Conservation (phyloP, 176 grass and related monocot genomes). For the Triticum monococcum region DNA sequence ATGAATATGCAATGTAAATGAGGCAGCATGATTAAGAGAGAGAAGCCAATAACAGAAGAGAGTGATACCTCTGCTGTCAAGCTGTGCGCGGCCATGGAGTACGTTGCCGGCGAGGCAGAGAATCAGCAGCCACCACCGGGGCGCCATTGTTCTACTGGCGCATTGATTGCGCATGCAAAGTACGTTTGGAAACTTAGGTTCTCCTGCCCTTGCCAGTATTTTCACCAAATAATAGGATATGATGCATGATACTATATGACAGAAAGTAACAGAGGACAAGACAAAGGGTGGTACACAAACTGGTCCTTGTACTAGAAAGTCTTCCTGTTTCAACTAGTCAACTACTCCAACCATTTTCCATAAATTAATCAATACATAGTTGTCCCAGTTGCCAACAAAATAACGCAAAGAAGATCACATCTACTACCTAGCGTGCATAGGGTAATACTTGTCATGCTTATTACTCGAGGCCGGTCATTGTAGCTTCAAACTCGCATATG, state of each 20-base stretch:
- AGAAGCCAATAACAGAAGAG: not conserved
- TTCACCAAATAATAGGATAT: no score
- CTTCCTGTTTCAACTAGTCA: no score
- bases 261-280: no score
- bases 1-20: not conserved
- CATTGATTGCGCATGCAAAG: not conserved
- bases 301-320: no score
- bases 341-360: not conserved
- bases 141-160: not conserved
- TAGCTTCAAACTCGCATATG: not conserved
- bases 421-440: no score
- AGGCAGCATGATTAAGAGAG: not conserved
- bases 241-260: no score
- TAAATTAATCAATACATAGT: no score
- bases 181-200: no score
- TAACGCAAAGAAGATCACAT: no score
- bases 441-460: not conserved
- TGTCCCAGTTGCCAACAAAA: no score
- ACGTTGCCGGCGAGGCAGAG: not conserved
- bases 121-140: not conserved
- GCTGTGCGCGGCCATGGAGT: conserved; percentile 21
- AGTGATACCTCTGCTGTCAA: conserved; percentile 22
- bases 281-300: no score
- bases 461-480: not conserved
- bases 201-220: no score